Evolutionary conservation across 2,329 filamentous ascomycete species (phyloP).

Genomic region (Fusarium pininemorale): DNA sequence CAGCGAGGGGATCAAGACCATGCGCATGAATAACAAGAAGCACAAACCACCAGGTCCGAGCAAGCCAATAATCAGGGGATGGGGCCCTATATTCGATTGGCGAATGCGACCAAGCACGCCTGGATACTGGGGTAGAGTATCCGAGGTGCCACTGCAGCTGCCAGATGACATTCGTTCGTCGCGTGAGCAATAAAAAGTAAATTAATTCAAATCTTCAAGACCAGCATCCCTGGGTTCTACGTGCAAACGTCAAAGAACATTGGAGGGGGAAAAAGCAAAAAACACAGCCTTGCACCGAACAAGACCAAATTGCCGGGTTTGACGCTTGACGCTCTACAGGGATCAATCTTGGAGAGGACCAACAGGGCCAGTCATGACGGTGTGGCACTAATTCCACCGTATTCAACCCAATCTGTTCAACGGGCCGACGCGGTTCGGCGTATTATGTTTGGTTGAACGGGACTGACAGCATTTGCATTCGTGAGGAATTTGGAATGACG

Average conservation of each 20-base stretch:
- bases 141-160: constrained; percentile 7
- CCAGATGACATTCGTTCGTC: neutral
- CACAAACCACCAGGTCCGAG: constrained; percentile 7
- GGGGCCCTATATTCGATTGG: constrained; percentile 19
- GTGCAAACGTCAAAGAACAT: neutral
- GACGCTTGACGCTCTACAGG: neutral
- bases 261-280: constrained; percentile 14
- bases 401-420: neutral
- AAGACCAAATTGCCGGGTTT: constrained; percentile 13
- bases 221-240: neutral
- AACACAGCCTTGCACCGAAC: neutral
- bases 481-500: neutral
- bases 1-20: neutral
- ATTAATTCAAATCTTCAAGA: neutral
- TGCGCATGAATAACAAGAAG: neutral
- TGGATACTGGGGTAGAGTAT: neutral
- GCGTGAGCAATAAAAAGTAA: neutral
- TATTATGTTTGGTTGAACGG: neutral
- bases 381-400: constrained; percentile 13
- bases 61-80: neutral
- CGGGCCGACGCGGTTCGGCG: constrained; percentile 18
- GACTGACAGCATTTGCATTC: neutral
- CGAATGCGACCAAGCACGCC: constrained; percentile 12
- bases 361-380: constrained; percentile 5
- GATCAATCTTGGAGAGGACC: neutral